Conservation (phyloP, 2,329 filamentous ascomycete species). For the Xylariales sp. region DNA sequence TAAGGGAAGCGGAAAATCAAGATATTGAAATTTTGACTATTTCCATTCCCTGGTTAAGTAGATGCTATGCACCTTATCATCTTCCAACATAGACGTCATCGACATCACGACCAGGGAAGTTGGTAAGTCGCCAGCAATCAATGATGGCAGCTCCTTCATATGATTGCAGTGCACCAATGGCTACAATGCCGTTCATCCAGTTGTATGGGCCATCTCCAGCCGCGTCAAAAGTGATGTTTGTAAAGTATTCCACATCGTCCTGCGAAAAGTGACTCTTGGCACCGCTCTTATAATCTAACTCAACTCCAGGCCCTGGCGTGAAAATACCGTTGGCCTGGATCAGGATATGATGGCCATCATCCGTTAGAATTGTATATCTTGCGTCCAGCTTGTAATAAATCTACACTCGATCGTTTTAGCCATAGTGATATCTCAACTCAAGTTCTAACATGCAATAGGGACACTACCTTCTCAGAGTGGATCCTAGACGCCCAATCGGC, state of each 20-base stretch:
- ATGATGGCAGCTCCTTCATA: slow-evolving; percentile 14
- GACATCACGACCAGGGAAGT: slow-evolving; percentile 11
- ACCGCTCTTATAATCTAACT: too few relatives aligned
- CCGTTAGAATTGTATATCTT: slow-evolving; percentile 14
- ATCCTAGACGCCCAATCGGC: slow-evolving; percentile 15
- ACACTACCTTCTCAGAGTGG: slow-evolving; percentile 10
- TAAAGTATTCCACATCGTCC: slow-evolving; percentile 17
- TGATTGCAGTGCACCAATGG: slow-evolving; percentile 16
- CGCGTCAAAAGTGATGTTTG: slow-evolving; percentile 16
- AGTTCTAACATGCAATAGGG: too few relatives aligned
- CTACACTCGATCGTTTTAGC: too few relatives aligned
- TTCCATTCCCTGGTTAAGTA: too few relatives aligned
- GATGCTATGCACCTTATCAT: too few relatives aligned
- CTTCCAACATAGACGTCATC: too few relatives aligned
- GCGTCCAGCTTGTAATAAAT: slow-evolving; percentile 12
- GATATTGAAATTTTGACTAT: too few relatives aligned
- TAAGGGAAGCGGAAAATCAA: too few relatives aligned
- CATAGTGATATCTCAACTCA: too few relatives aligned
- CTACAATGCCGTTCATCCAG: slow-evolving; percentile 16
- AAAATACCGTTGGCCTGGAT: slow-evolving; percentile 13
- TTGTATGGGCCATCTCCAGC: slow-evolving; percentile 11
- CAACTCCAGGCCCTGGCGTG: background rate
- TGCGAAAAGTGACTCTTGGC: slow-evolving; percentile 5
- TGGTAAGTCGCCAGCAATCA: slow-evolving; percentile 17
- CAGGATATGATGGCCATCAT: slow-evolving; percentile 14